Base-by-base conservation (phyloP, 352 stramenopile species). In the Pythium scleroteichum region DNA sequence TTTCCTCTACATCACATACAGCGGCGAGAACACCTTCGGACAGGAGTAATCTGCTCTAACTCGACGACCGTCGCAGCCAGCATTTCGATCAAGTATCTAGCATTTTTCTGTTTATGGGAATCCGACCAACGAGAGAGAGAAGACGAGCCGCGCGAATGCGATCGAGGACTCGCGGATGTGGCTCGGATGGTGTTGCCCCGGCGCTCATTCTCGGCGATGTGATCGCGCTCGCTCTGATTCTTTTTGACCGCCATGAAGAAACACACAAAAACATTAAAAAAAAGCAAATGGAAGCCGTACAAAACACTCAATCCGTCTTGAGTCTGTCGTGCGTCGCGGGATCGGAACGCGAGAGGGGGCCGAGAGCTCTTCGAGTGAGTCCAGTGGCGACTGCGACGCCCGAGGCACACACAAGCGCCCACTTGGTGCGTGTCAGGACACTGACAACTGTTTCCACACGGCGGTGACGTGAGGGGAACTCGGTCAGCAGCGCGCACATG, bases 1-100 rank as follows among this genome's bases (percentile, higher is more conserved):
- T 27, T 99, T 99, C 68, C 87, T 99, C 56, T 99, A 99, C 82
- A 98, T 99, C 77, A 98, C 97, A 66, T 99, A 99, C 85, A 98
- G 91, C 71, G 97, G 96, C 64, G 97, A 99, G 80, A 99, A 98
- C 70, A 99, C 97, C 44, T 99, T 99, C 80, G 97, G 97, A 53
- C 74, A 90, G 67, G 85, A 87, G 48, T 69, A 69, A 40, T 19
- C 23, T 17, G 32, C 32, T 53, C 48, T 27, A 1, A 2, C 27
- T 9, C 4, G 46, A 53, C 46, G 48, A 27, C 35, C 22, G 4
- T 22, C 29, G 29, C 38, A 29, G 24, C 48, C 53, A 16, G 29
- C 41, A 59, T 29, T 59, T 54, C 29, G 46, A 63, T 58, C 53
- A 68, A 68, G 61, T 68, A 68, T 59, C 61, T 68, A 68, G 61